Evolutionary conservation across 805 yeast genomes (phyloP).

Genomic region (Diddensiella caesifluorescens): DNA sequence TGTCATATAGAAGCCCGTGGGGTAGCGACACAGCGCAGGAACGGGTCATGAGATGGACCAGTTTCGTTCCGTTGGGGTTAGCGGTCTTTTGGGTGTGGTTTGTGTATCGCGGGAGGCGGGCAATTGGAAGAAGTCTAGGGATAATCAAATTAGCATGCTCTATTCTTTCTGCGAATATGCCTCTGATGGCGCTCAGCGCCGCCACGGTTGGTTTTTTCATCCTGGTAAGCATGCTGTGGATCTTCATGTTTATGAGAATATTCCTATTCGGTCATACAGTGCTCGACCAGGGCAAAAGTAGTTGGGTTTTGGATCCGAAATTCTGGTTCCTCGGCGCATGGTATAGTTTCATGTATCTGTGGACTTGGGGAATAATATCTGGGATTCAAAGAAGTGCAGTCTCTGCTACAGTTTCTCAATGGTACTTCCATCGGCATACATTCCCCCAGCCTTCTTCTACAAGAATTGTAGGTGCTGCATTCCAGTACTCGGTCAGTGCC

Average conservation of each 20-base stretch:
- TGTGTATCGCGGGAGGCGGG: conserved; percentile 26
- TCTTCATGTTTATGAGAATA: conserved; percentile 31
- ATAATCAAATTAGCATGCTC: conserved; percentile 34
- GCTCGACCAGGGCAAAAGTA: conserved; percentile 17
- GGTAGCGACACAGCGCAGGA: conserved; percentile 32
- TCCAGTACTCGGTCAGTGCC: conserved; percentile 27
- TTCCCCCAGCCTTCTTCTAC: conserved; percentile 21
- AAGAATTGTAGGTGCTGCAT: conserved; percentile 21
- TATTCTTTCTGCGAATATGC: conserved; percentile 31
- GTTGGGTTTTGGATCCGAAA: conserved; percentile 27
- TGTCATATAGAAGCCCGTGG: conserved; percentile 30
- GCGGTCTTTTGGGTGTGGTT: conserved; percentile 28
- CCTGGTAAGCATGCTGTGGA: conserved; percentile 34
- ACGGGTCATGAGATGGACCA: conserved; percentile 30
- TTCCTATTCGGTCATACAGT: conserved; percentile 26
- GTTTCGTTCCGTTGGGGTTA: conserved; percentile 25
- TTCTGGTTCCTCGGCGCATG: conserved; percentile 31
- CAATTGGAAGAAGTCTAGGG: conserved; percentile 31
- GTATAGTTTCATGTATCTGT: conserved; percentile 34
- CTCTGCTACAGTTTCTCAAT: conserved; percentile 34
- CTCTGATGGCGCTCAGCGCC: conserved; percentile 28
- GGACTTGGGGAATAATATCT: conserved; percentile 39
- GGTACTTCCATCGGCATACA: conserved; percentile 34
- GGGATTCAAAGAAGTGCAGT: conserved; percentile 35
- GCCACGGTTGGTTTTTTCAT: conserved; percentile 28